Evolutionary conservation across 2,329 filamentous ascomycete genomes (phyloP).

Genomic region (Trichoderma citrinoviride): DNA sequence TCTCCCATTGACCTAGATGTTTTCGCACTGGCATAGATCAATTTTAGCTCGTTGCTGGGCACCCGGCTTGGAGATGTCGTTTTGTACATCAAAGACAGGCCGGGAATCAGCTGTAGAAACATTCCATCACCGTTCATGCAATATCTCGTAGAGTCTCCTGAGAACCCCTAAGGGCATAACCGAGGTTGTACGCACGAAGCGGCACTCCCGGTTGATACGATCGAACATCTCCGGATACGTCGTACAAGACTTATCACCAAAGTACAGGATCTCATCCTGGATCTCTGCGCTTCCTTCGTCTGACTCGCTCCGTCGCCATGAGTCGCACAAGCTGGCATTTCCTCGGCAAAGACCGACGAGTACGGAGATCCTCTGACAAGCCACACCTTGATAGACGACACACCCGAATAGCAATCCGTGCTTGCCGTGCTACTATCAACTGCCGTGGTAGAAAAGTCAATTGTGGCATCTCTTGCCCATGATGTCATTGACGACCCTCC

Average conservation of each 20-base stretch:
- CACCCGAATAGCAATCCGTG: no score
- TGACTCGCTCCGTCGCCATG: neutral
- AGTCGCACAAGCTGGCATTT: neutral
- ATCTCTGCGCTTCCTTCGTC: neutral
- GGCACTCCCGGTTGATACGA: neutral
- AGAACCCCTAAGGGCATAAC: neutral
- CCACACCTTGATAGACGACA: no score
- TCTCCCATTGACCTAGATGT: slow-evolving; percentile 48
- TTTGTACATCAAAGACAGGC: slow-evolving; percentile 51
- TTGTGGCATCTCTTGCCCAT: neutral
- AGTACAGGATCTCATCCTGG: neutral
- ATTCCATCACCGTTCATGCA: slow-evolving; percentile 31
- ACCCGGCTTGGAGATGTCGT: slow-evolving; percentile 55
- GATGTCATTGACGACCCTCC: slow-evolving; percentile 1
- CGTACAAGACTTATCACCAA: neutral
- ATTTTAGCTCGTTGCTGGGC: slow-evolving; percentile 54
- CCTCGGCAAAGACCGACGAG: neutral
- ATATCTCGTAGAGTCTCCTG: neutral
- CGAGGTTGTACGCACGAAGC: neutral
- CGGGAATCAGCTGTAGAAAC: slow-evolving; percentile 61
- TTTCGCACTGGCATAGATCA: slow-evolving; percentile 57
- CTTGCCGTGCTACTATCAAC: no score
- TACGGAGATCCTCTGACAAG: no score
- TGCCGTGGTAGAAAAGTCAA: slow-evolving; percentile 9
- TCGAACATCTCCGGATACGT: slow-evolving; percentile 4